Evolutionary conservation across 305 asterid genomes (phyloP), one percentile per base, ranked within the genome.

Genomic region (Fraxinus albicans): DNA sequence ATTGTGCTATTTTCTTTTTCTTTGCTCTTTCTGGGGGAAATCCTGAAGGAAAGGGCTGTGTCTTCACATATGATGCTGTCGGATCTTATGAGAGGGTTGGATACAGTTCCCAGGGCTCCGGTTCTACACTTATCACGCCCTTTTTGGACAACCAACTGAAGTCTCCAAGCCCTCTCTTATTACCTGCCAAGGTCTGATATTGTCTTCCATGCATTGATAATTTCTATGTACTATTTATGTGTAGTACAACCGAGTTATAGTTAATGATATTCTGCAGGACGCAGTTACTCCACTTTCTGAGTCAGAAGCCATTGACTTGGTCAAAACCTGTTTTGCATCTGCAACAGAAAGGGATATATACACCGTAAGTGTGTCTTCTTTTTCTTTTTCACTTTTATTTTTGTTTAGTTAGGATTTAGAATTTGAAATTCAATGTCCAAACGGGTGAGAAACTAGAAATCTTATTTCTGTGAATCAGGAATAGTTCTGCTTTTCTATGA

Each of bases 71-170:
- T 78, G 99, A 96, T 80, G 99, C 98, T 77, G 99, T 96, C 87
- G 98, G 99, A 79, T 96, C 99, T 69, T 96, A 94, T 85, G 99
- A 96, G 89, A 92, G 99, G 91, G 98, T 94, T 84, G 99, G 99
- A 74, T 96, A 96, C 89, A 96, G 99, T 79, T 92, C 99, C 83
- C 99, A 96, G 85, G 99, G 99, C 84, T 93, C 98, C 82, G 97
- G 98, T 85, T 85, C 98, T 81, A 90, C 95, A 31, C 93, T 94
- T 81, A 94, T 93, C 91, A 94, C 93, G 77, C 98, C 98, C 70
- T 94, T 93, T 86, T 69, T 94, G 93, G 98, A 94, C 91, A 94
- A 93, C 89, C 98, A 93, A 83, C 94, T 93, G 86, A 94, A 94
- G 87, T 94, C 97, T 80, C 94, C 98, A 15, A 93, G 97, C 83